Evolutionary conservation across 331 rosid species (phyloP), one percentile per base, ranked within the genome.

Genomic region (Quercus lobata): DNA sequence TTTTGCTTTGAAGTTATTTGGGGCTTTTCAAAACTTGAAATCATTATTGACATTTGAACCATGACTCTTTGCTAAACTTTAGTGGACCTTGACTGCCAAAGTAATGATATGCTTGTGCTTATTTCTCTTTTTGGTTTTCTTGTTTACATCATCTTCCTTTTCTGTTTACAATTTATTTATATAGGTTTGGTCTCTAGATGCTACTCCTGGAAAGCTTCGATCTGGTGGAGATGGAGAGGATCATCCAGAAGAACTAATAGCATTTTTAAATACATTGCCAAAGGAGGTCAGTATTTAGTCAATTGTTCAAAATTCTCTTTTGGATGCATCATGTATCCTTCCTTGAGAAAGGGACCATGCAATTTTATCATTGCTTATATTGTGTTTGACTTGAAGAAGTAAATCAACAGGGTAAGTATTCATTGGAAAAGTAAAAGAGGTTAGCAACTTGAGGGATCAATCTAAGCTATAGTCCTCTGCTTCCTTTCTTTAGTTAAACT

Each of bases 201-300:
- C 96, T 29, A 95, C 94, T 46, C 99, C 97, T 8, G 97, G 99
- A 80, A 91, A 81, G 80, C 92, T 93, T 89, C 83, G 90, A 80
- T 89, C 97, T 32, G 96, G 97, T 79, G 94, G 97, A 81, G 90
- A 91, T 79, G 99, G 99, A 83, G 97, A 95, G 53, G 99, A 92
- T 83, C 99, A 93, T 88, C 99, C 97, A 27, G 94, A 84, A 79
- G 93, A 91, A 81, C 88, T 95, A 77, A 95, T 95, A 85, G 90
- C 96, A 58, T 87, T 95, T 41, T 84, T 93, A 52, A 91, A 77
- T 72, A 84, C 86, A 61, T 85, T 95, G 75, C 97, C 92, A 27
- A 85, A 89, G 70, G 97, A 93, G 94, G 99, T 95, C 74, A 73
- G 54, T 66, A 54, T 61, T 29, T 35, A 71, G 6, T 73, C 78